These are phyloP conservation scores for Suillus plorans DNA, from an alignment of 768 basidiomycete species.

Conservation along the genomic window DNA sequence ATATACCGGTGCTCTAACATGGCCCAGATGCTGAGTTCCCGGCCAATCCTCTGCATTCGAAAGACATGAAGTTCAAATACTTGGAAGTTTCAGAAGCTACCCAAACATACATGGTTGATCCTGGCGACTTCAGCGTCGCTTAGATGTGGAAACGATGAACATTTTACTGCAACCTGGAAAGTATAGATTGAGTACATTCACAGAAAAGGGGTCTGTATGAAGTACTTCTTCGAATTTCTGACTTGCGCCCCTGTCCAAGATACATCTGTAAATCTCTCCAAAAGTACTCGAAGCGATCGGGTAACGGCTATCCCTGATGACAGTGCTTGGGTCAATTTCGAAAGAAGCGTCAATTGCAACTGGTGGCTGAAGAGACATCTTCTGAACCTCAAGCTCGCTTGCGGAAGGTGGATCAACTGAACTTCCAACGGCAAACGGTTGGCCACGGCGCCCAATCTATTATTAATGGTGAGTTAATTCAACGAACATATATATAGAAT, in stretches of 20 bases:
- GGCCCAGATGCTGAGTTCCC: conserved; percentile 23
- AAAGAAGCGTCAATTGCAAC: too few species aligned
- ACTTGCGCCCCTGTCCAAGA: not conserved
- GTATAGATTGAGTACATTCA: not conserved
- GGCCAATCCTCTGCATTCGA: conserved; percentile 17
- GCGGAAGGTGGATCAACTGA: too few species aligned
- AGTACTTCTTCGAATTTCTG: not conserved
- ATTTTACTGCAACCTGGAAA: conserved; percentile 23
- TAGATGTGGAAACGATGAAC: conserved; percentile 8
- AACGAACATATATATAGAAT: too few species aligned
- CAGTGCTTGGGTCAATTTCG: not conserved
- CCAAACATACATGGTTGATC: not conserved
- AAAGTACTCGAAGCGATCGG: conserved; percentile 8
- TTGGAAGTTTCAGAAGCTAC: not conserved
- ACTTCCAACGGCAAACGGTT: too few species aligned
- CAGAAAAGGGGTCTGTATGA: not conserved
- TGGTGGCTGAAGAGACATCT: too few species aligned
- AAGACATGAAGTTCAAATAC: fast-evolving
- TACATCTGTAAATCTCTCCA: conserved; percentile 15
- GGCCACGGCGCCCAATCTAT: too few species aligned
- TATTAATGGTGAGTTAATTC: too few species aligned
- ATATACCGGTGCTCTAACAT: conserved; percentile 26
- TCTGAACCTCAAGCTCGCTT: too few species aligned
- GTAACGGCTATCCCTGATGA: too few species aligned
- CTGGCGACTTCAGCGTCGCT: conserved; percentile 2